phyloP scores from a whole-genome alignment of 805 yeast species.

The Wickerhamiella kazuoi region DNA sequence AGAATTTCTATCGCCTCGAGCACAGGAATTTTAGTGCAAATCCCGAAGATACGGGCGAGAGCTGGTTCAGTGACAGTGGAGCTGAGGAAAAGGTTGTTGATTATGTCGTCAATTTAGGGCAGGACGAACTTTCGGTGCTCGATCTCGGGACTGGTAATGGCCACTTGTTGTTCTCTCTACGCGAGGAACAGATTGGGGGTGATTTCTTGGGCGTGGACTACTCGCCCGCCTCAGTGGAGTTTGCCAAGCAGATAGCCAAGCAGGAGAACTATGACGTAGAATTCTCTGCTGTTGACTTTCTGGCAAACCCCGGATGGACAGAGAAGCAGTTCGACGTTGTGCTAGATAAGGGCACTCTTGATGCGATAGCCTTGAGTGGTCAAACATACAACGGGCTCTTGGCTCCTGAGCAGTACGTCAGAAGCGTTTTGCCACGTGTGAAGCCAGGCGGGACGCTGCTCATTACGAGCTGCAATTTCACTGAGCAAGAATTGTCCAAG shows the following conservation, averaged over 20 bases:
- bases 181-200: slow-evolving; percentile 43
- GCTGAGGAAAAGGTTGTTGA: slow-evolving; percentile 77
- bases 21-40: slow-evolving; percentile 52
- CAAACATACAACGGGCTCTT: slow-evolving; percentile 27
- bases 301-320: slow-evolving; percentile 27
- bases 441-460: slow-evolving; percentile 40
- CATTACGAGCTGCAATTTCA: slow-evolving; percentile 88
- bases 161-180: slow-evolving; percentile 58
- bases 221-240: slow-evolving; percentile 58
- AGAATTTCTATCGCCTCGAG: slow-evolving; percentile 64
- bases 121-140: slow-evolving; percentile 28
- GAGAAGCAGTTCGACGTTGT: slow-evolving; percentile 45
- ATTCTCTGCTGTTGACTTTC: slow-evolving; percentile 57
- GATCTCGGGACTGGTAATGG: slow-evolving; percentile 98
- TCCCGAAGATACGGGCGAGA: slow-evolving; percentile 78
- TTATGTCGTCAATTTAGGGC: slow-evolving; percentile 31
- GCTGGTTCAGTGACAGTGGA: slow-evolving; percentile 92
- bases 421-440: slow-evolving; percentile 39
- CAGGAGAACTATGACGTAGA: slow-evolving; percentile 18
- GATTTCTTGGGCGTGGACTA: slow-evolving; percentile 67
- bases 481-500: slow-evolving; percentile 51
- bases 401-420: slow-evolving; percentile 33
- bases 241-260: slow-evolving; percentile 45
- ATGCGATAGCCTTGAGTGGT: slow-evolving; percentile 83
- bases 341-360: slow-evolving; percentile 88